phyloP scores from a whole-genome alignment of 2,329 filamentous ascomycete species.

The Verticillium nubilum region DNA sequence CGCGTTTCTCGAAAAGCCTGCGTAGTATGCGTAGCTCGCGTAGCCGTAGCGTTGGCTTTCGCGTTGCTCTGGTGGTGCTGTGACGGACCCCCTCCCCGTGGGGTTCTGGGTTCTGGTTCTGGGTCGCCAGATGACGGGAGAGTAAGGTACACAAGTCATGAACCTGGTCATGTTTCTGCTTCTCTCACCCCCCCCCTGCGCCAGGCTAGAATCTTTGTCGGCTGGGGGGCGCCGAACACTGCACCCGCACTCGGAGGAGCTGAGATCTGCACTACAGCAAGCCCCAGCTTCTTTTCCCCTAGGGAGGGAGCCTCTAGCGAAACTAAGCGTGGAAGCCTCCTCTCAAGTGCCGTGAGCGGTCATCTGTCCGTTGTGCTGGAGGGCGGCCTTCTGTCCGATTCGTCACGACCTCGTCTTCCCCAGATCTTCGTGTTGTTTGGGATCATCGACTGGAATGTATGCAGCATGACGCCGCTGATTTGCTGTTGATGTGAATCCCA shows the following conservation, averaged over 20 bases:
- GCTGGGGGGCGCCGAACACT: no score
- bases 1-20: neutral
- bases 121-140: neutral
- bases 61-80: neutral
- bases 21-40: no score
- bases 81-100: neutral
- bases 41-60: neutral
- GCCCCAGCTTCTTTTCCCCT: neutral
- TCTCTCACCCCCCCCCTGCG: neutral
- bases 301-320: neutral
- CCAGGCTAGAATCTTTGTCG: neutral
- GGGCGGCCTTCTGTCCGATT: slow-evolving; percentile 4
- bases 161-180: neutral
- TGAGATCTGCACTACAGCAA: neutral
- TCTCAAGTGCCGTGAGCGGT: neutral
- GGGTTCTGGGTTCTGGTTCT: neutral
- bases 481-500: neutral
- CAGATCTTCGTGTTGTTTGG: neutral
- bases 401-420: neutral
- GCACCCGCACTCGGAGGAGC: neutral
- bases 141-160: neutral
- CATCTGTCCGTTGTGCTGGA: neutral
- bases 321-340: neutral
- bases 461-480: neutral
- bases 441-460: neutral